A percentile compares a stretch with the other conserved stretches of the same genome.
Evolutionary conservation across 139 green algal species (phyloP).

Genomic region (Chlamydomonas eustigma): DNA sequence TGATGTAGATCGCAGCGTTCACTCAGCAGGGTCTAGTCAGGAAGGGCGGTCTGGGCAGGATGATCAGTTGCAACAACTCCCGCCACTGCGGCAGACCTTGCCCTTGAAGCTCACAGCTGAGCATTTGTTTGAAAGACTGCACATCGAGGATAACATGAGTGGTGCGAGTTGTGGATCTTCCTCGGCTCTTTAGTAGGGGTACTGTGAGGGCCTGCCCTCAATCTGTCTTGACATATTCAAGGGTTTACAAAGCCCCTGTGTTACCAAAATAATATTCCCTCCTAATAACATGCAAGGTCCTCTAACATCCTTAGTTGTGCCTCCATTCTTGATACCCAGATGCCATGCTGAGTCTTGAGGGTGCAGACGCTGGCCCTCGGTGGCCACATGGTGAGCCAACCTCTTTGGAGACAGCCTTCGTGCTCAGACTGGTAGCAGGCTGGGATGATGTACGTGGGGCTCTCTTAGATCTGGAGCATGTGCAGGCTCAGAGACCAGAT

Average conservation of each 20-base stretch:
- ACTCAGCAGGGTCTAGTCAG: too few relatives aligned
- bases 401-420: background rate
- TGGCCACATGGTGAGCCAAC: background rate
- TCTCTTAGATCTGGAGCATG: background rate
- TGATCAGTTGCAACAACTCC: too few relatives aligned
- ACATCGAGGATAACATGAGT: constrained; percentile 9
- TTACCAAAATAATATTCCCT: too few relatives aligned
- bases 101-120: constrained; percentile 20
- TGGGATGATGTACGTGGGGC: background rate
- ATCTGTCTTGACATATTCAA: too few relatives aligned
- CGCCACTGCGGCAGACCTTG: constrained; percentile 1
- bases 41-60: too few relatives aligned
- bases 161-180: background rate
- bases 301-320: too few relatives aligned
- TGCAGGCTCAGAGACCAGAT: too few relatives aligned
- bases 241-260: too few relatives aligned
- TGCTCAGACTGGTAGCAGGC: background rate
- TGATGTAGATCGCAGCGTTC: background rate
- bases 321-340: background rate
- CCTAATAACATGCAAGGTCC: too few relatives aligned
- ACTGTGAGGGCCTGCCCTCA: too few relatives aligned
- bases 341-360: background rate
- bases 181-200: too few relatives aligned
- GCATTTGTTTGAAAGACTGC: constrained; percentile 31
- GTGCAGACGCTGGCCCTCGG: background rate